Base-by-base conservation (phyloP, 139 green algal species). In the Volvox reticuliferus region DNA sequence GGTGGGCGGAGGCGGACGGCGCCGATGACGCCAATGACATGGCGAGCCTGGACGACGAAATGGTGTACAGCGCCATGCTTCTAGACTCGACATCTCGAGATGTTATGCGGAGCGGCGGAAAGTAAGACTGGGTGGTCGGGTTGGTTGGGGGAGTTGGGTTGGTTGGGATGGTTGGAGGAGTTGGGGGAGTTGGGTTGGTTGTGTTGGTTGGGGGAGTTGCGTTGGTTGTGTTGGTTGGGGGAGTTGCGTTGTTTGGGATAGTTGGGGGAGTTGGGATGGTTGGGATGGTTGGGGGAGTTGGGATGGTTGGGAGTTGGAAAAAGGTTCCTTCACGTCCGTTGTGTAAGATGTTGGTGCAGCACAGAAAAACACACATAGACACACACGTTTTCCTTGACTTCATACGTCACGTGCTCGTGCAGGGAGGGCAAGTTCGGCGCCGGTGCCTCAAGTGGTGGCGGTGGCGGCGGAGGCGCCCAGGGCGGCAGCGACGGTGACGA, bases 1-100 rank as follows among this genome's bases (percentile, higher is more conserved):
- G 85, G 12, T 89, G 85, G 85, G 85, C 85, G 19, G 85, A 89
- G 24, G 85, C 69, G 0, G 85, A 89, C 36, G 85, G 69, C 5
- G 69, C 44, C n/a, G 85, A 89, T 26, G 69, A 89, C 55, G 26
- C 28, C 68, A 68, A n/a, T 17, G 82, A 65, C 3, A 37, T 80
- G 37, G 20, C 14, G 18, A 75, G 78, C 3, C 30, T 87, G 81
- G 85, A 89, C 1, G 71, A 73, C 44, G 85, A 65, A 44, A 78
- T 37, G 36, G 69, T 17, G 33, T 68, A 68, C 83, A 37, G 36
- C 36, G 76, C n/a, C 13, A 55, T 88, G 67, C 22, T 88, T 63
- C 67, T 88, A 33, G 83, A 88, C 0, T 68, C 67, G 1, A 37
- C 36, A 37, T 37, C 83, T 2, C 22, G 83, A 2, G 83, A 81